Evolutionary conservation across 1,284 basidiomycete species (phyloP), one percentile per base, ranked within the genome.

Genomic region (Cryptococcus sp.): DNA sequence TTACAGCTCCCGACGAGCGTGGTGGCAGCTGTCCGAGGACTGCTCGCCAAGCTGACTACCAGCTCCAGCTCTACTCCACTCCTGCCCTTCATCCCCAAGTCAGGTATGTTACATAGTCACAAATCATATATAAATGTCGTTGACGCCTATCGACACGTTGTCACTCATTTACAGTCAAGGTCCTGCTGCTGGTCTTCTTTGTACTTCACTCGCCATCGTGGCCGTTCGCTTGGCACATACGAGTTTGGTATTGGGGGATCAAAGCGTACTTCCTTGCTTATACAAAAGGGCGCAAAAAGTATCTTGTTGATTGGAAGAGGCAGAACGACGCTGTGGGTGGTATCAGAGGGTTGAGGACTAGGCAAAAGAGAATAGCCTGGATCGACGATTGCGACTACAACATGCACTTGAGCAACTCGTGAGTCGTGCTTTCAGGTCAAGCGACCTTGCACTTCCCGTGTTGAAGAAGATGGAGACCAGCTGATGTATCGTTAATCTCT

Each of bases 331-430:
- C 52, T 45, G 23, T 41, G 1, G 72, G 72, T 41, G 72, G 68
- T 17, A 58, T 78, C 26, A 57, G 51, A 29, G 59, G 57, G 34
- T 39, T 67, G 38, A 54, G 67, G 34, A 57, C 62, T 15, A 59
- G 59, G 43, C 54, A 60, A 37, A 64, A 66, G 61, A 62, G 68
- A 45, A 64, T 63, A 17, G 76, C 74, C 6, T 69, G 67, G 58
- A 41, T 72, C 11, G 77, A 79, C 55, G 77, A 78, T 59, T 77
- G 77, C 64, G 77, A 79, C 62, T 78, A 74, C 64, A 79, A 79
- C 59, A 57, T 74, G 52, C 77, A 79, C 61, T 63, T 79, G 37
- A 74, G 71, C 46, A 79, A 79, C 59, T 76, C 73, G 66, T 72
- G 52, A 51, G 68, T 64, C 25, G 38, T 38, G 22, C 8, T 20